phyloP scores from a whole-genome alignment of 345 rosid genomes.

The Salix exigua region DNA sequence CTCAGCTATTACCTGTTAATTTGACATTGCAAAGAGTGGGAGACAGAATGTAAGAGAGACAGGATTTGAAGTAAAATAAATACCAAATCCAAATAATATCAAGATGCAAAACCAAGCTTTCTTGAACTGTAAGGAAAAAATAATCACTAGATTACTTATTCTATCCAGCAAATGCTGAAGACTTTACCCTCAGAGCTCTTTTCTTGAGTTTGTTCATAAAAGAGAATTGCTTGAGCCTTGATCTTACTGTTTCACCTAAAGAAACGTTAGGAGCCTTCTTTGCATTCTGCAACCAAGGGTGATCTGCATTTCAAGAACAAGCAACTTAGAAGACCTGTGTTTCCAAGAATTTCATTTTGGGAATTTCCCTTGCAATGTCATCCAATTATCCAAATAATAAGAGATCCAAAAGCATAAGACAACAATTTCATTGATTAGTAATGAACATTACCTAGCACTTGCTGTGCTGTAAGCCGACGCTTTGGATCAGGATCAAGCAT shows the following conservation, averaged over 20 bases:
- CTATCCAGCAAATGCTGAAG: not conserved
- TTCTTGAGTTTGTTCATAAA: slow-evolving; percentile 39
- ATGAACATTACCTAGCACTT: slow-evolving; percentile 27
- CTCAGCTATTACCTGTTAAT: slow-evolving; percentile 29
- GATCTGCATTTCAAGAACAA: slow-evolving; percentile 25
- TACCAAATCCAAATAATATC: not conserved
- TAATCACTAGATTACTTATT: not conserved
- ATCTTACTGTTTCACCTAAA: slow-evolving; percentile 31
- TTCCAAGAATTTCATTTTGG: slow-evolving; percentile 1
- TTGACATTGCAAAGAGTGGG: not conserved
- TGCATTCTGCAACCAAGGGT: slow-evolving; percentile 37
- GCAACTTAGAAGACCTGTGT: not conserved
- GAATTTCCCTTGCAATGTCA: not conserved
- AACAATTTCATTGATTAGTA: not conserved
- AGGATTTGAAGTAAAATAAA: not conserved
- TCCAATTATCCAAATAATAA: not conserved
- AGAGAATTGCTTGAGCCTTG: slow-evolving; percentile 34
- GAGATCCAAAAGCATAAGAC: slow-evolving; percentile 4
- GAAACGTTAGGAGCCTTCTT: slow-evolving; percentile 30
- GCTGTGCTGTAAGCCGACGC: slow-evolving; percentile 30
- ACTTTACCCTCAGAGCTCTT: slow-evolving; percentile 36
- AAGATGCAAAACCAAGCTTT: not conserved
- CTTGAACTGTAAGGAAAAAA: not conserved
- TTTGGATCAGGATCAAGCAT: slow-evolving; percentile 36
- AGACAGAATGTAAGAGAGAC: not conserved